Base-by-base conservation (phyloP, 805 yeast species). In the Jamesozyma spencerorum region DNA sequence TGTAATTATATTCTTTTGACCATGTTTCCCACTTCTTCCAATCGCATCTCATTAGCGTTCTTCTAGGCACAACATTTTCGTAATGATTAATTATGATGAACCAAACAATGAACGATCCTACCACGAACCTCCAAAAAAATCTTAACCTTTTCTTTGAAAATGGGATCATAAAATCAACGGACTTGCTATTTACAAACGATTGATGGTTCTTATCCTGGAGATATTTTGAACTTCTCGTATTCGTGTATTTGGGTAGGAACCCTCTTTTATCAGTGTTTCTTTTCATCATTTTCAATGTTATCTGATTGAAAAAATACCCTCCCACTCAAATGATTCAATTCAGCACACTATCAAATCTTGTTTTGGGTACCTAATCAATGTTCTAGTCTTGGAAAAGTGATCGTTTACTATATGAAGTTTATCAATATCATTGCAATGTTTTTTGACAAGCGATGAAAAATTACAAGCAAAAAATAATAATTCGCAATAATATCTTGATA, bases 11-110 rank as follows among this genome's bases (percentile, higher is more conserved):
- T 3, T 47, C 52, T 19, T 53, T 46, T 4, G 57, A 44, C 85
- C 85, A 79, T 4, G 59, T 35, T 48, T 80, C 86, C 88, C 90
- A 82, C 0, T 56, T 57, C 2, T 60, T 51, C 95, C 95, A 87
- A 4, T 60, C 48, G 53, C 87, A 81, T 22, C 55, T 44, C 6
- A 55, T 47, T 14, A 81, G 60, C 0, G 74, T 69, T 15, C 60
- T 49, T 38, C 58, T 62, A 1, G 79, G 79, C 8, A 64, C 67
- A 3, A 65, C 51, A 43, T 82, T 61, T 51, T 82, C 88, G 44
- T 68, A 70, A 53, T 75, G 73, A 41, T 71, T 70, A 10, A 78
- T 60, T 14, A 69, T 42, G 1, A 62, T 31, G 1, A 68, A 31
- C 80, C 84, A 77, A 2, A 65, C 15, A 0, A 63, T 10, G 6